Evolutionary conservation across 306 rosid species (phyloP), one percentile per base, ranked within the genome.

Genomic region (Spatholobus suberectus): DNA sequence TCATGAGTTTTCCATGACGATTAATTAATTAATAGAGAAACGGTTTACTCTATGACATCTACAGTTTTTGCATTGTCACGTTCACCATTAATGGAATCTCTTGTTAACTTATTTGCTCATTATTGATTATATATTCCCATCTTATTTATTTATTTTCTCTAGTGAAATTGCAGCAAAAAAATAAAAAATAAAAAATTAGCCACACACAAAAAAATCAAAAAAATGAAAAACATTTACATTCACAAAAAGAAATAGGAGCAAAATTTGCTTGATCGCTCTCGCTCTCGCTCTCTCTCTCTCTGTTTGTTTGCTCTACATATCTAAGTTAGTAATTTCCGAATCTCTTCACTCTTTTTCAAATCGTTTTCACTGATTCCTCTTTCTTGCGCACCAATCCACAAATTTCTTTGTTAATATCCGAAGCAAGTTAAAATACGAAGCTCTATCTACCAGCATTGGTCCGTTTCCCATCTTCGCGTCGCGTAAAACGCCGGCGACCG

Each of bases 401-500:
- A 2, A 18, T 32, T 70, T 34, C 35, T 38, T 62, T 54, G 23
- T 69, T 40, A 46, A 57, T 82, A 1, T 8, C 27, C 54, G 0
- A 35, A 35, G 20, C 8, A 51, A 49, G 6, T 55, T 40, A 13
- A 27, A 13, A 32, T 17, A 15, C 26, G 2, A 13, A 17, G 9
- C 77, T 51, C 66, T 54, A 6, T 43, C 81, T 95, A 95, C 99
- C 99, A 95, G 83, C 99, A 95, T 91, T 95, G 99, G 34, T 95
- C 98, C 24, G 98, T 95, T 77, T 95, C 98, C 99, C 99, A 95
- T 43, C 92, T 83, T 14, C 97, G 91, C 70, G 88, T 87, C 83
- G 86, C 4, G 80, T 84, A 81, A 57, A 81, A 90, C 76, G 89
- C 92, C 20, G 89, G 8, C 52, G 15, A 21, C 38, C 46, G 52